phyloP scores from a whole-genome alignment of 768 basidiomycete genomes.

The Kwoniella europaea region DNA sequence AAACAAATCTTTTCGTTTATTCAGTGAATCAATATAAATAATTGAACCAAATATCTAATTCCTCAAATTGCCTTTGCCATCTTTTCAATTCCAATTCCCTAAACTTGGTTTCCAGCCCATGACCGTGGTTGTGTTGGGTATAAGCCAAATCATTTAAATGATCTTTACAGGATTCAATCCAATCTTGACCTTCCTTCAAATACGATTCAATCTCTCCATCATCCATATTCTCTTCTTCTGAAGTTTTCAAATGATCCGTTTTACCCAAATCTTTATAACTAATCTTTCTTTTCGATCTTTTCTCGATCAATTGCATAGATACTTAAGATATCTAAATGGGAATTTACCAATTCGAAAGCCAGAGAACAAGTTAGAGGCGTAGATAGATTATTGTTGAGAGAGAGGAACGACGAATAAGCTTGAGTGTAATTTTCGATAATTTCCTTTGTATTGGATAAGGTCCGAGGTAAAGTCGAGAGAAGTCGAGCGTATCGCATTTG shows the following conservation, averaged over 20 bases:
- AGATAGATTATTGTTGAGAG: not conserved
- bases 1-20: not conserved
- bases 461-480: not conserved
- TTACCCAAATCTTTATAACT: not conserved
- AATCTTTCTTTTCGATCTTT: not conserved
- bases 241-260: too few relatives aligned
- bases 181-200: not conserved
- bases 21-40: not conserved
- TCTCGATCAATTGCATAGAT: not conserved
- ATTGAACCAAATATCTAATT: not conserved
- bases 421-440: not conserved
- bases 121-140: not conserved
- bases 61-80: not conserved
- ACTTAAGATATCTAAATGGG: not conserved
- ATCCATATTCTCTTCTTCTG: not conserved
- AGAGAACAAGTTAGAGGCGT: not conserved
- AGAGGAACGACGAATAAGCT: not conserved
- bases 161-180: not conserved
- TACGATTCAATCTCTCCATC: not conserved
- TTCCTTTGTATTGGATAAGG: not conserved
- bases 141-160: not conserved
- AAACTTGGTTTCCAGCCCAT: not conserved
- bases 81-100: not conserved
- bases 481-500: not conserved
- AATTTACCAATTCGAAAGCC: not conserved